Evolutionary conservation across 169 alveolate genomes (phyloP).

Genomic region (Plasmodium gallinaceum): DNA sequence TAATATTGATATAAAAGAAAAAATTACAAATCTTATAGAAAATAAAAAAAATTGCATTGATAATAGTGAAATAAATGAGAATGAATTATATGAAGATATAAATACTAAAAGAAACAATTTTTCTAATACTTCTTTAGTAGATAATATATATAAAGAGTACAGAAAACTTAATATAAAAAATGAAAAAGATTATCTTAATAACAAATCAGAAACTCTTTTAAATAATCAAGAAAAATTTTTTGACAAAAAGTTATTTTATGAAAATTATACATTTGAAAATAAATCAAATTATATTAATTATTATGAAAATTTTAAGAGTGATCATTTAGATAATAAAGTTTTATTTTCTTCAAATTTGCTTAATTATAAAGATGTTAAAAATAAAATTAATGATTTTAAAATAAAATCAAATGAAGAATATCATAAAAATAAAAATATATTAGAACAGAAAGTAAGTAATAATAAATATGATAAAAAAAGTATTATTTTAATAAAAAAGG

Average conservation of each 20-base stretch:
- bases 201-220: not conserved
- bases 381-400: conserved; percentile 22
- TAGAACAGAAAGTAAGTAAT: too few relatives aligned
- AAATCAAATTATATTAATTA: conserved; percentile 5
- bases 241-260: conserved; percentile 23
- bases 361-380: conserved; percentile 20
- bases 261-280: conserved; percentile 1
- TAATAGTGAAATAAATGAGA: not conserved
- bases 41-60: not conserved
- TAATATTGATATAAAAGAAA: conserved; percentile 39
- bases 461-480: not conserved
- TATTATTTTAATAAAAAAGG: conserved; percentile 24
- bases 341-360: conserved; percentile 10
- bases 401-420: conserved; percentile 21
- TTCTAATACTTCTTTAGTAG: conserved; percentile 11
- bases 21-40: conserved; percentile 8
- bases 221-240: conserved; percentile 18
- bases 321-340: not conserved
- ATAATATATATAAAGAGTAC: conserved; percentile 7
- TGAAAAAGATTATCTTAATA: conserved; percentile 19
- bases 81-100: not conserved
- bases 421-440: not conserved
- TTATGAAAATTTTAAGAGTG: not conserved
- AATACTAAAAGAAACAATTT: not conserved
- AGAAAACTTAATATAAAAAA: conserved; percentile 10